Base-by-base conservation (phyloP, 805 yeast genomes). In the Grigorovia jiainica region DNA sequence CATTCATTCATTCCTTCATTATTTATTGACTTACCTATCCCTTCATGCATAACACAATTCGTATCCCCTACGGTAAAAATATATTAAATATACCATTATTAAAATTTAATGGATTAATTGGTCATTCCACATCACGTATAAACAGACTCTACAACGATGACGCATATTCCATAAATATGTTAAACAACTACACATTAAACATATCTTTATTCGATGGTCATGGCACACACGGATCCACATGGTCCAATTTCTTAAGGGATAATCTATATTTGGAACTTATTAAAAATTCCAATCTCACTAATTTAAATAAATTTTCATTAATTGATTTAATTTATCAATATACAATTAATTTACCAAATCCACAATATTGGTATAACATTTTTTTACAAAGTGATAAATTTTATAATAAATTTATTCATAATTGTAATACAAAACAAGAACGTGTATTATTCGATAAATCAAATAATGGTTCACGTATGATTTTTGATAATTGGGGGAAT, bases 191-290 rank as follows among this genome's bases (percentile, higher is more conserved):
- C 1, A 77, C 79, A 16, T 83, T 90, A 64, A 77, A 76, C 49
- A 79, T 85, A 53, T 76, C 77, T 36, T 72, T 92, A 1, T 87
- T 84, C 60, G 98, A 92, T 63, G 98, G 98, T 8, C 98, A 92
- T 63, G 98, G 97, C 7, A 95, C 95, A 18, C 71, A 69, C 19
- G 79, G 79, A 41, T 42, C 47, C 10, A 24, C 41, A 19, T 85
- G 95, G 52, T 71, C 87, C 36, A 70, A 67, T 19, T 82, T 72
- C 53, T 65, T 89, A 10, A 64, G 70, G 17, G 61, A 68, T 3
- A 66, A 77, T 42, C 66, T 92, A 24, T 78, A 70, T 42, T 57
- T 55, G 49, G 70, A 60, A 52, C 75, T 74, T 56, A 95, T 78
- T 48, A 34, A 45, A 24, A 67, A 47, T 30, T 68, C 58, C 6